Percentiles rank a stretch among this genome's conserved stretches.
Conservation (phyloP, 2,329 filamentous ascomycete species). For the Aspergillus ruber region DNA sequence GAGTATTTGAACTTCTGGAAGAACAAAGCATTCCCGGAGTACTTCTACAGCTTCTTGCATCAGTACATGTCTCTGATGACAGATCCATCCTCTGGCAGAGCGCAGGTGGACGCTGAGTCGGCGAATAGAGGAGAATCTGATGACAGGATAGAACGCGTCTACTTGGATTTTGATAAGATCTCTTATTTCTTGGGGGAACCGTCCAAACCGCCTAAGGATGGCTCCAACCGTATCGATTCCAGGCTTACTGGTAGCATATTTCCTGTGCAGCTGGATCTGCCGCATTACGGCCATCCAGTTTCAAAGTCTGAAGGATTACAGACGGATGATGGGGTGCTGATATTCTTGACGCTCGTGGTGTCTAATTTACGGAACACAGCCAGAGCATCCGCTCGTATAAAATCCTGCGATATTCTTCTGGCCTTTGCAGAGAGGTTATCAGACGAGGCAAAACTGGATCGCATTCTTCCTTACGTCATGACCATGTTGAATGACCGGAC, state of each 20-base stretch:
- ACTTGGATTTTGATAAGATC: constrained; percentile 94
- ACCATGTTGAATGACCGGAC: constrained; percentile 72
- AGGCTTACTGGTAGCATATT: constrained; percentile 39
- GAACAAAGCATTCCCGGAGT: constrained; percentile 84
- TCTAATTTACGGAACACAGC: constrained; percentile 85
- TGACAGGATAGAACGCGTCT: constrained; percentile 88
- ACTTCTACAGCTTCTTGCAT: constrained; percentile 96
- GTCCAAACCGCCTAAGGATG: constrained; percentile 40
- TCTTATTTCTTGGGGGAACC: constrained; percentile 83
- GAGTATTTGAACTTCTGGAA: constrained; percentile 92
- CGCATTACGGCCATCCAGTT: constrained; percentile 70
- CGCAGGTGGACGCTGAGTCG: constrained; percentile 59
- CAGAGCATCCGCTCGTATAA: constrained; percentile 75
- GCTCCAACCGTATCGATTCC: constrained; percentile 25
- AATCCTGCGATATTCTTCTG: constrained; percentile 83
- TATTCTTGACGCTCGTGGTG: constrained; percentile 84
- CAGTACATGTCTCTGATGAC: constrained; percentile 97
- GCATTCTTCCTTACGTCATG: constrained; percentile 85
- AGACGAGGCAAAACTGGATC: constrained; percentile 91
- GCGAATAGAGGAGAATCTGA: constrained; percentile 81
- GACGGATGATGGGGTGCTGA: constrained; percentile 81
- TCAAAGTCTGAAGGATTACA: constrained; percentile 52
- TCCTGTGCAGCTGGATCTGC: constrained; percentile 77
- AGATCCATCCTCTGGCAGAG: constrained; percentile 75
- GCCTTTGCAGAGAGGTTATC: constrained; percentile 87